phyloP scores from a whole-genome alignment of 2,329 filamentous ascomycete species.

The Aspergillus sp. region DNA sequence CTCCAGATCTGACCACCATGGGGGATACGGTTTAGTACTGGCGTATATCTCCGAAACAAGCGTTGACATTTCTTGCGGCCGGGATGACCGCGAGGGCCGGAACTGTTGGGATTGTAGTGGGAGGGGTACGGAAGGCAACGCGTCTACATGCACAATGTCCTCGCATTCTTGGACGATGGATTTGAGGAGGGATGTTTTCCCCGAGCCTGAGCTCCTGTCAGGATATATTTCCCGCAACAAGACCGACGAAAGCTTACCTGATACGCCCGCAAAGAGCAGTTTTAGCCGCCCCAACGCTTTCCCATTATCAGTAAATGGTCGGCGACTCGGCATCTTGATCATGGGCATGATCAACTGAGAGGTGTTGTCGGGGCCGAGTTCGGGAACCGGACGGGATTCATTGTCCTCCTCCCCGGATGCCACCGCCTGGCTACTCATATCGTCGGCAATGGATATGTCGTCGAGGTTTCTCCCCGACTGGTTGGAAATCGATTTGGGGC shows the following conservation, averaged over 20 bases:
- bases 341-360: constrained; percentile 98
- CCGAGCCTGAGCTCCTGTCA: constrained; percentile 58
- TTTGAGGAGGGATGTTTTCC: constrained; percentile 86
- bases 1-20: constrained; percentile 84
- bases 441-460: constrained; percentile 55
- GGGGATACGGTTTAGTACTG: constrained; percentile 79
- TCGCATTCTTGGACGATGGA: constrained; percentile 83
- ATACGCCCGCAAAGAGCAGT: constrained; percentile 78
- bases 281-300: constrained; percentile 83
- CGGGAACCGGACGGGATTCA: constrained; percentile 24
- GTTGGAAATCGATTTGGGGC: constrained; percentile 60
- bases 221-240: neutral
- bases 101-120: constrained; percentile 18
- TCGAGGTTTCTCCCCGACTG: constrained; percentile 60
- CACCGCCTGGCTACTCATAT: constrained; percentile 55
- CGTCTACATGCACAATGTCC: constrained; percentile 91
- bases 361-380: constrained; percentile 36
- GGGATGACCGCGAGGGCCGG: constrained; percentile 18
- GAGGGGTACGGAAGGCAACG: constrained; percentile 38
- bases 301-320: constrained; percentile 86
- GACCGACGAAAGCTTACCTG: constrained; percentile 53
- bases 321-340: constrained; percentile 81
- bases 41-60: constrained; percentile 69
- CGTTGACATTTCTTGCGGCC: constrained; percentile 14
- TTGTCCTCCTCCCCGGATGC: constrained; percentile 58